phyloP scores from a whole-genome alignment of 2,329 filamentous ascomycete species.

The Fusarium humuli region DNA sequence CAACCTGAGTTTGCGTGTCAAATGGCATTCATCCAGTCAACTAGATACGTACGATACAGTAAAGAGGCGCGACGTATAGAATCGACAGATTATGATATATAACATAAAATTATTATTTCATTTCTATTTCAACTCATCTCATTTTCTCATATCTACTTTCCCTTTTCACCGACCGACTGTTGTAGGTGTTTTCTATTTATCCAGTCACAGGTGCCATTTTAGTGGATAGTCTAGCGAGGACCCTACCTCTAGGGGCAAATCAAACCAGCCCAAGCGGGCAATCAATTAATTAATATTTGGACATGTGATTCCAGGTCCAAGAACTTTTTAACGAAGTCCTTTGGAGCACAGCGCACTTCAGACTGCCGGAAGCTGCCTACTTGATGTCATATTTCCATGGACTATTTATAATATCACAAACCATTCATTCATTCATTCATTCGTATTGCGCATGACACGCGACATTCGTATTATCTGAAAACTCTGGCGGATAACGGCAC shows the following conservation, averaged over 20 bases:
- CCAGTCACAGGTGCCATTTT: constrained; percentile 17
- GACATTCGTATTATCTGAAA: constrained; percentile 31
- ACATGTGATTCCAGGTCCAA: constrained; percentile 30
- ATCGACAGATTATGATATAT: constrained; percentile 18
- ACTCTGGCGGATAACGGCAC: constrained; percentile 33
- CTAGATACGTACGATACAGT: neutral
- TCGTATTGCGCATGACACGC: constrained; percentile 26
- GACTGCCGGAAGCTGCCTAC: neutral
- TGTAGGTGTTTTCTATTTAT: constrained; percentile 15
- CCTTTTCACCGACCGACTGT: constrained; percentile 10
- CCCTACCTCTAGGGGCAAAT: neutral
- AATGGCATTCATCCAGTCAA: neutral
- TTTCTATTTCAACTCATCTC: constrained; percentile 12
- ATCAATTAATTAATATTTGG: neutral
- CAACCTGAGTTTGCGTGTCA: neutral
- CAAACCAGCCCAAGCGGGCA: neutral
- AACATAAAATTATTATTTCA: constrained; percentile 28
- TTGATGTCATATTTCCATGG: neutral
- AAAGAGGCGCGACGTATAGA: constrained; percentile 5
- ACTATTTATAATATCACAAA: constrained; percentile 4
- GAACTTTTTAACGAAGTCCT: neutral
- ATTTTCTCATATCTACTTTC: neutral
- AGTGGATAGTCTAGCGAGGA: constrained; percentile 6
- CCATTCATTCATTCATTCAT: neutral
- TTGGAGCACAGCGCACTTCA: neutral